Conservation (phyloP, 441 rosid genomes). For the Corymbia citriodora region DNA sequence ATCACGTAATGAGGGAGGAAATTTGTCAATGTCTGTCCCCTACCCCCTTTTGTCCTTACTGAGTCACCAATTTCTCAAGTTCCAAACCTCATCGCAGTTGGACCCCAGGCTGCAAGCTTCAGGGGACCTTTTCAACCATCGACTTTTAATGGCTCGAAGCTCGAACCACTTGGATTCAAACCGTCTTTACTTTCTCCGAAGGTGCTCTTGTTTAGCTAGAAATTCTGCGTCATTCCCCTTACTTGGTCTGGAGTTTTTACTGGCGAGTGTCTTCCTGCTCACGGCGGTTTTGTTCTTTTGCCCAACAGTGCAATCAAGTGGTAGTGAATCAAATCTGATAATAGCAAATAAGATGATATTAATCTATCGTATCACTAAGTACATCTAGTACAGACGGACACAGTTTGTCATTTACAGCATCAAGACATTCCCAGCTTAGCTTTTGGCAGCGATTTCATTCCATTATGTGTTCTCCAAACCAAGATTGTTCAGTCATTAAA, state of each 20-base stretch:
- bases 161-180: not conserved
- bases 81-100: not conserved
- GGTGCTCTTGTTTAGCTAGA: not conserved
- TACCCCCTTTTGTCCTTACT: not conserved
- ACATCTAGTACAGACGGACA: not conserved
- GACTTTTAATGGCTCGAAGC: not conserved
- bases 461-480: no score
- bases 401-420: not conserved
- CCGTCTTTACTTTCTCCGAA: not conserved
- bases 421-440: no score
- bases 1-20: not conserved
- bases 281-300: not conserved
- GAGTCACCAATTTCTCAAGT: not conserved
- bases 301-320: not conserved
- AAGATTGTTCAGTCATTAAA: no score
- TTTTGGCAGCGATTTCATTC: no score
- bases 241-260: not conserved
- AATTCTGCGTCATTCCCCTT: not conserved
- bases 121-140: not conserved
- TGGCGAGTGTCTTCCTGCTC: not conserved
- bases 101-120: not conserved
- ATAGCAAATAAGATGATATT: not conserved
- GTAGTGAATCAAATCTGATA: not conserved
- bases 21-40: not conserved
- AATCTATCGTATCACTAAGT: not conserved